Conservation (phyloP, 176 grass and related monocot genomes). For the Chrysopogon serrulatus region DNA sequence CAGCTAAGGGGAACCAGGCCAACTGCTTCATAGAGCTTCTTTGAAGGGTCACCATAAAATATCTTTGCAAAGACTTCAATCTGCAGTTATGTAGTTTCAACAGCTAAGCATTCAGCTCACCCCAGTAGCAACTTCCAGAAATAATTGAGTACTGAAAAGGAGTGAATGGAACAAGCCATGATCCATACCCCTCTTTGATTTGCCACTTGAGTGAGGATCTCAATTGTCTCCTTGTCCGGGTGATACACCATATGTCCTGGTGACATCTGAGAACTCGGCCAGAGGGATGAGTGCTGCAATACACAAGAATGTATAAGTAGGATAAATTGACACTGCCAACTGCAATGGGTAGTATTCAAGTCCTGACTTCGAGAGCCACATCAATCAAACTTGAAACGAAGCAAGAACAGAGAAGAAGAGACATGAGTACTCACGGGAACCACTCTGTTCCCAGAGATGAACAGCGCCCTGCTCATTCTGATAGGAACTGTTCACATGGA, state of each 20-base stretch:
- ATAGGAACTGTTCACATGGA: constrained; percentile 52
- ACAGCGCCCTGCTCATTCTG: constrained; percentile 57
- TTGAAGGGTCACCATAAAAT: constrained; percentile 52
- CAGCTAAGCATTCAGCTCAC: background rate
- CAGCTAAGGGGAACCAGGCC: constrained; percentile 52
- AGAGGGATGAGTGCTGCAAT: constrained; percentile 68
- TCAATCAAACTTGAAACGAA: too few species aligned
- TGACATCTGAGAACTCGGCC: constrained; percentile 50
- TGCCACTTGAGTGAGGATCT: constrained; percentile 47
- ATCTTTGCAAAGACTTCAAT: constrained; percentile 65
- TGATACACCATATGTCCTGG: constrained; percentile 48
- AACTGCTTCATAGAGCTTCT: constrained; percentile 46
- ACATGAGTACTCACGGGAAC: constrained; percentile 40
- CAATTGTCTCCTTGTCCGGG: constrained; percentile 56
- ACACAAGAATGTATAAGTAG: background rate
- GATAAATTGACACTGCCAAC: background rate
- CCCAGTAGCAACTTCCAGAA: background rate
- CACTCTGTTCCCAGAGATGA: constrained; percentile 69
- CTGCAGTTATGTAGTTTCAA: background rate
- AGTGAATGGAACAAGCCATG: background rate
- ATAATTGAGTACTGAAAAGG: background rate
- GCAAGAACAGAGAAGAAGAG: background rate
- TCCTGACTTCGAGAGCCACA: background rate
- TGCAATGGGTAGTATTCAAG: background rate
- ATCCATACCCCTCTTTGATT: constrained; percentile 40